Evolutionary conservation across 805 yeast genomes (phyloP), one percentile per base, ranked within the genome.

Genomic region (Barnettozyma californica): DNA sequence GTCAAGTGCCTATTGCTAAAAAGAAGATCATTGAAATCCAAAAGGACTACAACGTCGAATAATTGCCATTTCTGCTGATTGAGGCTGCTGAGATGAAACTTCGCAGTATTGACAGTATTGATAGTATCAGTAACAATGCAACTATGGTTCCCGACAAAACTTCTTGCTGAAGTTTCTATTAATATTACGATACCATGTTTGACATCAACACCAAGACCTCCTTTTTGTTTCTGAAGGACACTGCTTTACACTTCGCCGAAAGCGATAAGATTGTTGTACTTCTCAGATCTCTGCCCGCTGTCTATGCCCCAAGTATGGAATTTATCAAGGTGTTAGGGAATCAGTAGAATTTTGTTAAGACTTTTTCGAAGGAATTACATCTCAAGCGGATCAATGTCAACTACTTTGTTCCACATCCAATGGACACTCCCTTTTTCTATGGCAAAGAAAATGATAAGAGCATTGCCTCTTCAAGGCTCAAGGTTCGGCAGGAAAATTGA

Each of bases 141-240:
- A 88, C 88, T 46, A 77, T 66, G 72, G 87, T 83, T 20, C 67
- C 82, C 62, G 81, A 82, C n/a, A 70, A 83, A 82, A 61, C 77
- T 80, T 34, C 56, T 81, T 44, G 65, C 65, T 31, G 80, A 79
- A n/a, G 68, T 74, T 49, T 50, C 76, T n/a, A 73, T 76, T 46
- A 70, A 65, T 87, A 83, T 58, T 83, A 68, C 57, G 84, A 79
- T 53, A 50, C 55, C 21, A 73, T 82, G 83, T 74, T 74, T 55
- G 59, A 63, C 33, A 63, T 74, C 62, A 83, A 83, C 70, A 69
- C 81, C 57, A 81, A 76, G 58, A 68, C 77, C 33, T 84, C 87
- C 1, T 83, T 80, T 60, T 75, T 80, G 60, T 81, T 83, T 63
- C 62, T 82, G 52, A 70, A 79, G 62, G 77, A 73, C 54, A 83